Conservation (phyloP, 192 early-diverging fungal species). For the Coemansia sp. region DNA sequence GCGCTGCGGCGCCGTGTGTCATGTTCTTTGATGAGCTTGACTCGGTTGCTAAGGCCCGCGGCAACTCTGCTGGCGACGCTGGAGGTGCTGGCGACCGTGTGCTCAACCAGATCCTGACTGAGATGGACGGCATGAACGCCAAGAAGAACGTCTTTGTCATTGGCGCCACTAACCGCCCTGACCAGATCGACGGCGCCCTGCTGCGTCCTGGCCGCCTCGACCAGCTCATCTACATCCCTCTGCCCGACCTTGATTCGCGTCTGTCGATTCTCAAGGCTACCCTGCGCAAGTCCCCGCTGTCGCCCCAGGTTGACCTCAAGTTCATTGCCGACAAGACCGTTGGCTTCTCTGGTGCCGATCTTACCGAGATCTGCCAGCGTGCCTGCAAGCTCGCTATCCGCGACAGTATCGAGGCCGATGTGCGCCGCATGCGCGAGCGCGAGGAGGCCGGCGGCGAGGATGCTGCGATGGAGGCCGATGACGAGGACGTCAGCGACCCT, state of each 20-base stretch:
- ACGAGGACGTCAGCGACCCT: conserved; percentile 73
- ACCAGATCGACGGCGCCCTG: conserved; percentile 96
- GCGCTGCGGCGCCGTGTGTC: conserved; percentile 96
- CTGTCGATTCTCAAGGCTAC: conserved; percentile 77
- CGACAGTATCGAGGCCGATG: conserved; percentile 89
- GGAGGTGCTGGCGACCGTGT: conserved; percentile 97
- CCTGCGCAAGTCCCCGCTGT: conserved; percentile 91
- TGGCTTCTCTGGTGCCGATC: conserved; percentile 97
- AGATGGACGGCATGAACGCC: conserved; percentile 99
- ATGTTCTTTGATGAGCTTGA: conserved; percentile 99
- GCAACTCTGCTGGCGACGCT: conserved; percentile 64
- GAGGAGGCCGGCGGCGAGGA: conserved; percentile 77
- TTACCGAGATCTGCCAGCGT: conserved; percentile 98
- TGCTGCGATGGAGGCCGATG: conserved; percentile 59
- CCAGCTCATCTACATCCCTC: conserved; percentile 97
- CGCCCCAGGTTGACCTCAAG: conserved; percentile 70
- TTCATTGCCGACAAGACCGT: conserved; percentile 86
- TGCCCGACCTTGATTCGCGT: conserved; percentile 88
- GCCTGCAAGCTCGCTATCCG: conserved; percentile 97
- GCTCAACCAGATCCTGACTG: conserved; percentile 97
- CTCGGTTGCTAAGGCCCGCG: conserved; percentile 93
- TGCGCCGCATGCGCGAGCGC: conserved; percentile 65
- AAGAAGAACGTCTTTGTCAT: conserved; percentile 99
- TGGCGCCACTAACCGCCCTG: conserved; percentile 98
- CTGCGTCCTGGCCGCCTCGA: conserved; percentile 98